phyloP scores from a whole-genome alignment of 768 basidiomycete species.

The Mycena olivaceomarginata region DNA sequence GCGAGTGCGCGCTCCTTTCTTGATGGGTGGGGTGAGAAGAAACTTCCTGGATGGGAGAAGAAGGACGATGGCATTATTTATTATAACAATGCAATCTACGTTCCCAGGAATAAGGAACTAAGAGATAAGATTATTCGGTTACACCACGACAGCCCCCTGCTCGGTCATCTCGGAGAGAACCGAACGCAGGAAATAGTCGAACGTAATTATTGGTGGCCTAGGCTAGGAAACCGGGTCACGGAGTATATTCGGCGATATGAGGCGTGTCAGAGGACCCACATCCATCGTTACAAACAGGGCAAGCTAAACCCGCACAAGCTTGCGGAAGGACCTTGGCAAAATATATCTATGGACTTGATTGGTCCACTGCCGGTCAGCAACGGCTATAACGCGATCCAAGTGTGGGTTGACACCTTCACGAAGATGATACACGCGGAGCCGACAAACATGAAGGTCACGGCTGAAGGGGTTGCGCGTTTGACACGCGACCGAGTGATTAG shows the following conservation, averaged over 20 bases:
- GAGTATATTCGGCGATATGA: neutral
- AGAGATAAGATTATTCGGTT: neutral
- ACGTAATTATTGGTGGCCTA: neutral
- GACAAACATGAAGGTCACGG: neutral
- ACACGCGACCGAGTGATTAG: neutral
- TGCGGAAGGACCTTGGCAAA: neutral
- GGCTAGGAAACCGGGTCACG: neutral
- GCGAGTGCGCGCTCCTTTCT: too few relatives aligned
- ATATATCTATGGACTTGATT: conserved; percentile 2
- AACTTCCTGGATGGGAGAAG: conserved; percentile 35
- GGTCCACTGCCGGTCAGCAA: neutral
- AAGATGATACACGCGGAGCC: conserved; percentile 9
- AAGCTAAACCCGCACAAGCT: too few relatives aligned
- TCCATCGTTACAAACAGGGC: neutral
- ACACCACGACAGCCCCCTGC: neutral
- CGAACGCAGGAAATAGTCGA: neutral
- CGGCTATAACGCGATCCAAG: neutral
- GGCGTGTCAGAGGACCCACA: neutral
- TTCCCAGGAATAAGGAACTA: neutral
- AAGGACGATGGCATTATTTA: conserved; percentile 34
- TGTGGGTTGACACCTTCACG: conserved; percentile 1
- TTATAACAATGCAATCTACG: neutral
- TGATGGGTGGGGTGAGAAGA: too few relatives aligned
- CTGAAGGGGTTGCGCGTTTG: neutral
- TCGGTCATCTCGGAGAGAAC: neutral